These are phyloP conservation scores for Stromatinia cepivora DNA, from an alignment of 2,329 filamentous ascomycete genomes.

Conservation along the genomic window DNA sequence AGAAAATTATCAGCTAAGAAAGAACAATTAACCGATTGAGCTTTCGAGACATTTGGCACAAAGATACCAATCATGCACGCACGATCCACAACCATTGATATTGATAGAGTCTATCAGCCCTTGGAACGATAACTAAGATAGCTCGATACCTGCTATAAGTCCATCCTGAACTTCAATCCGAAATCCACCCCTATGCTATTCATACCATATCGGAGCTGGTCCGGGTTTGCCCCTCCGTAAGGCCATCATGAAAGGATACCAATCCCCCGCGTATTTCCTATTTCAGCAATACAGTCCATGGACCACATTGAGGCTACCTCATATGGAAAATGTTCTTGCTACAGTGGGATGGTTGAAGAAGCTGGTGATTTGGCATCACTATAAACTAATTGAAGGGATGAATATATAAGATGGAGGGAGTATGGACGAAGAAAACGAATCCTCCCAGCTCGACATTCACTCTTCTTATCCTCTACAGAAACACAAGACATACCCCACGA, in stretches of 20 bases:
- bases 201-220: neutral
- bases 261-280: constrained; percentile 21
- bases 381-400: constrained; percentile 21
- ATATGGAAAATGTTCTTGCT: constrained; percentile 25
- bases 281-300: constrained; percentile 24
- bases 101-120: neutral
- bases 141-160: neutral
- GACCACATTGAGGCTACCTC: constrained; percentile 6
- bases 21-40: neutral
- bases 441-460: constrained; percentile 28
- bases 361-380: constrained; percentile 13
- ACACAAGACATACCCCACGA: constrained; percentile 22
- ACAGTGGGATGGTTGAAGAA: constrained; percentile 27
- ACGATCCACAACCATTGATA: constrained; percentile 2
- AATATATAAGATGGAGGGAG: constrained; percentile 15
- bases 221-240: neutral
- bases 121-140: neutral
- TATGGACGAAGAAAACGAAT: constrained; percentile 27
- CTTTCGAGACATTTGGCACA: neutral
- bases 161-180: neutral
- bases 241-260: neutral
- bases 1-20: neutral
- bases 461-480: constrained; percentile 21
- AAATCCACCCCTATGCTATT: neutral
- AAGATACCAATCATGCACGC: neutral